Percentiles rank a stretch among this genome's conserved stretches.
phyloP scores from a whole-genome alignment of 139 green algal species.

The Volvox africanus region DNA sequence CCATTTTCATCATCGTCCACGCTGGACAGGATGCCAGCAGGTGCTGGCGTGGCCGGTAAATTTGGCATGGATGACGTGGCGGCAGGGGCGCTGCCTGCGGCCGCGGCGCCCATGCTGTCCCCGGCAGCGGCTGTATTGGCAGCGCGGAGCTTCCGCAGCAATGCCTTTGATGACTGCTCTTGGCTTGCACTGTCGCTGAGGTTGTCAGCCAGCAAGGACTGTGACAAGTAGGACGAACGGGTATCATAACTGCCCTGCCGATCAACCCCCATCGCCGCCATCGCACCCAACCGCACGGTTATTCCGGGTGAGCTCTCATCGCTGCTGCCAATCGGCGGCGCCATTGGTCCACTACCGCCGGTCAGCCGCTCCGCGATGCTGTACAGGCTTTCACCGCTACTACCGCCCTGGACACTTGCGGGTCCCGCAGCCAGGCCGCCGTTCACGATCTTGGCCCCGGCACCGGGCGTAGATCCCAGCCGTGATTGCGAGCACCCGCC shows the following conservation, averaged over 20 bases:
- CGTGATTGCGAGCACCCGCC: too few species aligned
- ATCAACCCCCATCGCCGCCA: constrained; percentile 34
- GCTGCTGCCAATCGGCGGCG: not conserved
- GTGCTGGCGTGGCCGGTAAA: constrained; percentile 28
- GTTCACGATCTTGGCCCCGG: not conserved
- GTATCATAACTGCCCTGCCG: constrained; percentile 22
- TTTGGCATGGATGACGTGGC: not conserved
- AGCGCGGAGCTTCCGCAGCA: constrained; percentile 38
- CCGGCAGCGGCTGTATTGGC: constrained; percentile 5
- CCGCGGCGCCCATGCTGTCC: not conserved
- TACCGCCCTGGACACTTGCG: not conserved
- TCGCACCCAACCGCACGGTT: constrained; percentile 13
- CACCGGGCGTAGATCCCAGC: not conserved
- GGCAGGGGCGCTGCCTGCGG: not conserved
- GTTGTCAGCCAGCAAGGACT: constrained; percentile 22
- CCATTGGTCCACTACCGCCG: not conserved
- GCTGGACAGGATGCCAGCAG: constrained; percentile 7
- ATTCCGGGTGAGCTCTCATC: constrained; percentile 1
- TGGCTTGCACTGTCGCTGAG: not conserved
- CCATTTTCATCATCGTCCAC: constrained; percentile 2
- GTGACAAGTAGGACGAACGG: constrained; percentile 26
- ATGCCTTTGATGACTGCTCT: not conserved
- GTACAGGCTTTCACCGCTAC: constrained; percentile 36
- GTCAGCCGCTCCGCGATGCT: constrained; percentile 30
- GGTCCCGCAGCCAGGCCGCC: not conserved